Base-by-base conservation (phyloP, 2,329 filamentous ascomycete species). In the Exophiala spinifera region DNA sequence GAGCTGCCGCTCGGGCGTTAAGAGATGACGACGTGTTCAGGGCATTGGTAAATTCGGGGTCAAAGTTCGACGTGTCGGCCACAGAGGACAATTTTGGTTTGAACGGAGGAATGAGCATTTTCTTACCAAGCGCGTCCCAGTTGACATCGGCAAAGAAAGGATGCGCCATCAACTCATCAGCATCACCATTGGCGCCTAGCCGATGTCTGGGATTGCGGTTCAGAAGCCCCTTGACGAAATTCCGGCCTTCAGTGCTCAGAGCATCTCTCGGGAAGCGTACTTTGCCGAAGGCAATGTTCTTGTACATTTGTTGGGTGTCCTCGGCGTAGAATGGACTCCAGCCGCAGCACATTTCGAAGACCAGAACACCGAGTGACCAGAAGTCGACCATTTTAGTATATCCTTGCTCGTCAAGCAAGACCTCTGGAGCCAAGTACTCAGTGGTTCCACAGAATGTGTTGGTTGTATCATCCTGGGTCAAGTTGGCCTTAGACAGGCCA, bases 311-410 rank as follows among this genome's bases (percentile, higher is more conserved):
- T 73, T 99, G 94, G 0, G 94, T 99, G 68, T 99, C 94, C 68
- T 99, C 94, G 53, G 94, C 94, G 65, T 97, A 99, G 74, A 99
- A 99, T 0, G 94, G 94, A 66, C 91, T 96, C 94, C 94, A 99
- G 31, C 94, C 94, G 66, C 94, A 99, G 76, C 94, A 99, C 94
- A 99, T 99, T 72, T 99, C 94, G 66, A 99, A 99, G 1, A 99
- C 94, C 51, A 99, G 79, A 45, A 99, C 94, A 53, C 94, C 94
- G 11, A 99, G 80, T 1, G 94, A 99, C 94, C 94, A 99, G 72
- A 97, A 99, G 71, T 99, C 94, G 5, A 99, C 94, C 94, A 99
- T 97, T 76, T 97, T 97, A 51, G 94, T 97, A 73, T 99, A 99
- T 31, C 94, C 94, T 66, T 91, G 89, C 75, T 99, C 94, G 64